Evolutionary conservation across 139 green algal genomes (phyloP), one percentile per base, ranked within the genome.

Genomic region (Diplosphaera chodatii): DNA sequence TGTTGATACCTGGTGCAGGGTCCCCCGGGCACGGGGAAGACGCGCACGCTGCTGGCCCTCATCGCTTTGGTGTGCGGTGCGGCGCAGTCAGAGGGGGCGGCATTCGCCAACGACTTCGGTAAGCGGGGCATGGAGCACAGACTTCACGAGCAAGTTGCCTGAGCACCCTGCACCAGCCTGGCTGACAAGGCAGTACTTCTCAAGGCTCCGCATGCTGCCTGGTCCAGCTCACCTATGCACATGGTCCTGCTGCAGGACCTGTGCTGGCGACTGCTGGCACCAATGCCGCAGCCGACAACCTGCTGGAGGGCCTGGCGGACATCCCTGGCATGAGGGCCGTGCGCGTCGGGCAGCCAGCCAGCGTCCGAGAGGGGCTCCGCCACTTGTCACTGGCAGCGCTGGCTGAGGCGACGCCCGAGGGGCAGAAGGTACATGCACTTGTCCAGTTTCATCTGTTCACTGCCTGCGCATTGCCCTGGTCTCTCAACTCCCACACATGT

Each of bases 201-300:
- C n/a, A n/a, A n/a, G n/a, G n/a, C n/a, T n/a, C n/a, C n/a, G n/a
- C n/a, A n/a, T n/a, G n/a, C n/a, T n/a, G n/a, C n/a, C n/a, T n/a
- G n/a, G n/a, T n/a, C n/a, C n/a, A n/a, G n/a, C n/a, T n/a, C n/a
- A n/a, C n/a, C n/a, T n/a, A n/a, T n/a, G n/a, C n/a, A n/a, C n/a
- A n/a, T n/a, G n/a, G n/a, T n/a, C n/a, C n/a, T n/a, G n/a, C n/a
- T n/a, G n/a, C n/a, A n/a, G n/a, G n/a, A 1, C 83, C 77, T 0
- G 63, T 95, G 27, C 82, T 95, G 40, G 90, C 86, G 0, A 82
- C 78, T 32, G 86, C 80, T 3, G 88, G 92, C 73, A 95, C 90
- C 67, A 96, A 96, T 37, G 90, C 90, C 1, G 93, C 93, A 3
- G 88, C 89, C 0, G 93, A 98, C 78, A 98, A 98, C 83, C 59